Evolutionary conservation across 495 filamentous ascomycete species (phyloP).

Genomic region (Bathelium albidoporum): DNA sequence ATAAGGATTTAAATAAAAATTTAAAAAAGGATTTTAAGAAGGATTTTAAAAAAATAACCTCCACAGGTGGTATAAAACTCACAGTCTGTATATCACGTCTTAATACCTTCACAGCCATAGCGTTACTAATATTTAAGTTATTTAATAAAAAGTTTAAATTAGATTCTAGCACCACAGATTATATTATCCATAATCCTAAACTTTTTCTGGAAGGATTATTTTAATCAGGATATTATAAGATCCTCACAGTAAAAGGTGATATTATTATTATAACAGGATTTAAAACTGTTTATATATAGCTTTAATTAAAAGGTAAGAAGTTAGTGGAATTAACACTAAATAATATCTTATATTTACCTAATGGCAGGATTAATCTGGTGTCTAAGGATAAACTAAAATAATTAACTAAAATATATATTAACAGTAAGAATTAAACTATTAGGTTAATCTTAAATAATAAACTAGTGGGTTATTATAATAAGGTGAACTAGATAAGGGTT

Average conservation of each 20-base stretch:
- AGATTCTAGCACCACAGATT: background rate
- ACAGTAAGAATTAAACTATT: background rate
- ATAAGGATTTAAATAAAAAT: background rate
- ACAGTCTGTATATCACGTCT: background rate
- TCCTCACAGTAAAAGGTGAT: background rate
- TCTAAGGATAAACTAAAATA: background rate
- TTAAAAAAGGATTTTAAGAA: background rate
- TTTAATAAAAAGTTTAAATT: background rate
- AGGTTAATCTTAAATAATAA: background rate
- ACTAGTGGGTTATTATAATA: background rate
- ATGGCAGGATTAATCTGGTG: background rate
- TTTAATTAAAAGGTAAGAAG: background rate
- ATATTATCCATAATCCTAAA: background rate
- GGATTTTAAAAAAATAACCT: too few species aligned
- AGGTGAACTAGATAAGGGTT: background rate
- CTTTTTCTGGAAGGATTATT: background rate
- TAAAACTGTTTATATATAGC: background rate
- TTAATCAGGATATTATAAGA: background rate
- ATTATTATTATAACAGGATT: background rate
- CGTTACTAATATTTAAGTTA: background rate
- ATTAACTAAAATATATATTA: background rate
- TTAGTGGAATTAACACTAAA: background rate
- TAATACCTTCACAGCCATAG: background rate
- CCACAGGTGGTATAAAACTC: background rate
- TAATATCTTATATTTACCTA: background rate